Conservation (phyloP, 108 stramenopile species). For the Nitzschia sp. region DNA sequence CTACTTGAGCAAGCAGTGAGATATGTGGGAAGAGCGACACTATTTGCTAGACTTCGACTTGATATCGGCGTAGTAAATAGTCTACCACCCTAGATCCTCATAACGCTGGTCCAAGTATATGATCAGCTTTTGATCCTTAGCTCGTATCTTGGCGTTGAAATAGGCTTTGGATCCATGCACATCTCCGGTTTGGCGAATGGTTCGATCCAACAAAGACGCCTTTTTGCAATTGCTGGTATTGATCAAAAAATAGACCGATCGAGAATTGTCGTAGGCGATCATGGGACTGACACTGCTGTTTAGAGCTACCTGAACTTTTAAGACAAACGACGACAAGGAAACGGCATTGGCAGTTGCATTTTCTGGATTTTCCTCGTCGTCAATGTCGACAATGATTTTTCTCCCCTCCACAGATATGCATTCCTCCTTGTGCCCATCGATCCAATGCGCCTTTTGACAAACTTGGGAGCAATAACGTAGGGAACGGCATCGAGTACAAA, state of each 20-base stretch:
- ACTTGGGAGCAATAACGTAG: background rate
- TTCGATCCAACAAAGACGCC: background rate
- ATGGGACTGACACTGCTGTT: conserved; percentile 6
- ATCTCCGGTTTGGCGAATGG: background rate
- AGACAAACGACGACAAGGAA: background rate
- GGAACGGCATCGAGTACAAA: background rate
- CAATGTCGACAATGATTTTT: background rate
- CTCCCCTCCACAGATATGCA: background rate
- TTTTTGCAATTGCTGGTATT: background rate
- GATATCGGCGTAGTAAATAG: too few relatives aligned
- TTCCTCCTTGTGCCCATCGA: background rate
- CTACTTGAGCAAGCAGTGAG: too few relatives aligned
- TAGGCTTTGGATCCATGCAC: conserved; percentile 5
- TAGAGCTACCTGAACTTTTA: background rate
- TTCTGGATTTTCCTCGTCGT: conserved; percentile 4
- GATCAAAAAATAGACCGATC: conserved; percentile 7
- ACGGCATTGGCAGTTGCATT: background rate
- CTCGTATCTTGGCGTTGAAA: background rate
- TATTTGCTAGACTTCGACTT: too few relatives aligned
- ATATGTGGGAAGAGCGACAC: too few relatives aligned
- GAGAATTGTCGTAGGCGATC: conserved; percentile 4
- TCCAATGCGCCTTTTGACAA: background rate
- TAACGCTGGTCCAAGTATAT: background rate
- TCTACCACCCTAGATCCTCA: background rate
- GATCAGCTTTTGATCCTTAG: background rate